Evolutionary conservation across 345 rosid genomes (phyloP), one percentile per base, ranked within the genome.

Genomic region (Eucalyptus cloeziana): DNA sequence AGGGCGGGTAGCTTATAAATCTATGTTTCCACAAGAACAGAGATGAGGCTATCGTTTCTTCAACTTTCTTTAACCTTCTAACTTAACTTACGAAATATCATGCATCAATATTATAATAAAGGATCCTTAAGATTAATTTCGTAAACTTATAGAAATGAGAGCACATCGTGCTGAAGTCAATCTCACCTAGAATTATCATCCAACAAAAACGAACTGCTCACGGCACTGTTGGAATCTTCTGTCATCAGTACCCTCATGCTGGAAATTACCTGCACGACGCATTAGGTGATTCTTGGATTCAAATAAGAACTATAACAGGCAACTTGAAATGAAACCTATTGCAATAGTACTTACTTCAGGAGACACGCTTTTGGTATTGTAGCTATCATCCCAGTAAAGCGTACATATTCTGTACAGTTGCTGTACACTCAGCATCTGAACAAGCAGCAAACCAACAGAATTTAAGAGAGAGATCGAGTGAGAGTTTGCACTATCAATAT

Each of bases 211-310:
- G 99, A 96, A 93, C 90, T 95, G 95, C 98, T 95, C 88, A 89
- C 93, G 67, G 99, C 99, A 89, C 94, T 92, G 51, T 95, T 96
- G 88, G 99, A 98, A 91, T 98, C 99, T 89, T 98, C 99, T 4
- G 97, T 98, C 99, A 96, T 98, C 51, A 98, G 96, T 25, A 96
- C 94, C 88, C 97, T 97, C 99, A 98, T 98, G 95, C 99, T 97
- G 76, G 99, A 93, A 91, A 98, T 95, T 71, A 98, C 99, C 99
- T 97, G 92, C 86, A 88, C 85, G 47, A 47, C 86, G 76, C 86
- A 86, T 56, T 16, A 88, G 89, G 90, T 49, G 51, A 56, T 45
- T 25, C 54, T 27, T 43, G 24, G 51, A 37, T 10, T 25, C 33
- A 30, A 83, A 51, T 56, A 69, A 90, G 76, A 91, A 88, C 62